phyloP scores from a whole-genome alignment of 352 stramenopile genomes.

The Phytophthora vignae region DNA sequence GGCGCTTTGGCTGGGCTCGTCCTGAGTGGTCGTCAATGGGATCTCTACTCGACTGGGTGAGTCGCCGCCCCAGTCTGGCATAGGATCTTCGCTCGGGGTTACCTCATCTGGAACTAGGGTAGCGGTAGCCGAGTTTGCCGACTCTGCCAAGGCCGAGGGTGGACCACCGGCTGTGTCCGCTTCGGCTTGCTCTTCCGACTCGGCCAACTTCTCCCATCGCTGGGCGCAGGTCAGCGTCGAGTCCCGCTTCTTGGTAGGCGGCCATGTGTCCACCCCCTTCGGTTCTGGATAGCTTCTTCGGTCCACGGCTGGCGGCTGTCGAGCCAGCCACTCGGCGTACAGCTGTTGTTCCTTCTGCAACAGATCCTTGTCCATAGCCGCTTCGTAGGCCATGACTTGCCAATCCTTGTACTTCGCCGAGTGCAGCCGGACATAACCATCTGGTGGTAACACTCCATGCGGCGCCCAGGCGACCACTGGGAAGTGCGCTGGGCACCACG shows the following conservation, averaged over 20 bases:
- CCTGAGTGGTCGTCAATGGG: no score
- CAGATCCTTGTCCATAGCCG: background rate
- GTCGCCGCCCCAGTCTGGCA: no score
- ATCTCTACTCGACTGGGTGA: no score
- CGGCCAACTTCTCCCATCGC: background rate
- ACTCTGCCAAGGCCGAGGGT: no score
- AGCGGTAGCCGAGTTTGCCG: no score
- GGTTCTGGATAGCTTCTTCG: background rate
- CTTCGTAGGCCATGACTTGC: background rate
- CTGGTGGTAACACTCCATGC: background rate
- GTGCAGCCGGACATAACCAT: background rate
- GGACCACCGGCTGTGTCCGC: no score
- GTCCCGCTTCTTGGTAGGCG: background rate
- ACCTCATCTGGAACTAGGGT: no score
- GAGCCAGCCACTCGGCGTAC: background rate
- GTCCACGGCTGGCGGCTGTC: background rate
- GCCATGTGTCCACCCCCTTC: background rate
- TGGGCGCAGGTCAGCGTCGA: background rate
- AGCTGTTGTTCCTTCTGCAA: background rate
- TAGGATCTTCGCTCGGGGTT: no score
- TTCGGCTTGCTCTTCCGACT: no score
- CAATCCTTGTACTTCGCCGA: background rate
- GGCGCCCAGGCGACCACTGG: constrained; percentile 1
- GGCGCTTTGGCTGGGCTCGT: no score
- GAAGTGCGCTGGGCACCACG: constrained; percentile 96